Evolutionary conservation across 2,329 filamentous ascomycete species (phyloP).

Genomic region (Fusarium algeriense): DNA sequence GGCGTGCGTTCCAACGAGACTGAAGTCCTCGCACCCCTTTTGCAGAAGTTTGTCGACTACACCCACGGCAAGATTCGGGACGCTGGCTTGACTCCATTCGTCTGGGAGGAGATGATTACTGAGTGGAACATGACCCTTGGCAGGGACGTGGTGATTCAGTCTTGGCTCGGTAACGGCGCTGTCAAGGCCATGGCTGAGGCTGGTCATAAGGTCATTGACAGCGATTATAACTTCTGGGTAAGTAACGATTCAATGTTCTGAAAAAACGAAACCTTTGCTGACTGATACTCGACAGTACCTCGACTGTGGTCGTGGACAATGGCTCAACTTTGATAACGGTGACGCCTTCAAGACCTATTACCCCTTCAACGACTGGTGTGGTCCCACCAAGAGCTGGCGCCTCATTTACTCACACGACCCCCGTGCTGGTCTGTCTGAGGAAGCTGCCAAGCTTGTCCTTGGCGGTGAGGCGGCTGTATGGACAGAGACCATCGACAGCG

Average conservation of each 20-base stretch:
- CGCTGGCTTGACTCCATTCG: constrained; percentile 76
- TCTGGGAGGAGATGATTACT: constrained; percentile 90
- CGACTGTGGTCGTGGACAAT: constrained; percentile 84
- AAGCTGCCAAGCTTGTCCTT: constrained; percentile 75
- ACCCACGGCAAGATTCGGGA: constrained; percentile 74
- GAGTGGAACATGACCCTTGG: constrained; percentile 82
- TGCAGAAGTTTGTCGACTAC: constrained; percentile 81
- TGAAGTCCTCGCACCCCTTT: constrained; percentile 75
- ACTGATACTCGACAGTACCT: constrained; percentile 69
- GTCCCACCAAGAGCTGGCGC: constrained; percentile 83
- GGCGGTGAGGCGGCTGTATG: constrained; percentile 87
- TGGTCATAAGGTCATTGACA: constrained; percentile 79
- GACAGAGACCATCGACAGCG: constrained; percentile 81
- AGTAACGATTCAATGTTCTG: constrained; percentile 45
- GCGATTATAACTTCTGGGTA: constrained; percentile 83
- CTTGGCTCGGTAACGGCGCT: constrained; percentile 76
- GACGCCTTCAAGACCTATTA: constrained; percentile 64
- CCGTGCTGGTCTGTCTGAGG: constrained; percentile 69
- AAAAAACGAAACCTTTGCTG: constrained; percentile 15
- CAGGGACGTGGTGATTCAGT: constrained; percentile 79
- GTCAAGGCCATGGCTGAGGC: constrained; percentile 69
- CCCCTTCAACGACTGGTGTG: constrained; percentile 86
- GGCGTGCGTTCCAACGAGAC: constrained; percentile 76
- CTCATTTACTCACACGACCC: constrained; percentile 86
- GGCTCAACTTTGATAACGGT: constrained; percentile 77